These are phyloP conservation scores for Trichoderma koningii DNA, from an alignment of 2,329 filamentous ascomycete genomes.

Conservation along the genomic window DNA sequence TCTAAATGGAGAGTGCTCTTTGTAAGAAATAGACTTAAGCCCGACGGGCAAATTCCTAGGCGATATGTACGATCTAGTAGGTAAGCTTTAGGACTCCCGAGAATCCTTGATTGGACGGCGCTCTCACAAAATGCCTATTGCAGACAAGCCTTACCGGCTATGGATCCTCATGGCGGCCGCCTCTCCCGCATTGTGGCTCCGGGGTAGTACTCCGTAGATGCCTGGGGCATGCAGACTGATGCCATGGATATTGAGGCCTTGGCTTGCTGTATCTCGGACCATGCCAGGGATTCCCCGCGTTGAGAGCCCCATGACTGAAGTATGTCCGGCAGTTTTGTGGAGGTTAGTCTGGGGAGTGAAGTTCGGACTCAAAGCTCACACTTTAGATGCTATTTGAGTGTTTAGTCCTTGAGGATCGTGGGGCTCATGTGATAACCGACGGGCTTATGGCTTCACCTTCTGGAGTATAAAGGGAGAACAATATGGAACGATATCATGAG, in stretches of 20 bases:
- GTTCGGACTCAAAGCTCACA: not conserved
- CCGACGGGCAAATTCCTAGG: constrained; percentile 15
- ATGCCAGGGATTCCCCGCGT: constrained; percentile 16
- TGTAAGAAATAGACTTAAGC: not conserved
- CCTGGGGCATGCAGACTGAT: not conserved
- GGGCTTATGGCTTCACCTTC: not conserved
- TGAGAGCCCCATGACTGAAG: not conserved
- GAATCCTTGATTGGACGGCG: not conserved
- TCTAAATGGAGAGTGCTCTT: not conserved
- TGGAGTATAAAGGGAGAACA: constrained; percentile 6
- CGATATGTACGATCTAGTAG: constrained; percentile 5
- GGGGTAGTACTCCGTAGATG: not conserved
- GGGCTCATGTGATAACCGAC: constrained; percentile 5
- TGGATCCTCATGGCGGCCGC: not conserved
- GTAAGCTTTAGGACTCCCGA: not conserved
- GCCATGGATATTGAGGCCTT: not conserved
- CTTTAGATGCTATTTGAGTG: not conserved
- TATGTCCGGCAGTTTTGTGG: not conserved
- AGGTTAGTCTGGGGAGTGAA: constrained; percentile 8
- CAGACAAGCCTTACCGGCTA: not conserved
- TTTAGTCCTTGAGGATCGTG: not conserved
- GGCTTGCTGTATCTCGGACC: not conserved
- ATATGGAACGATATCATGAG: not conserved
- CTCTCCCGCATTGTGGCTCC: not conserved
- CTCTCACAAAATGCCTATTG: not conserved